Evolutionary conservation across 2,329 filamentous ascomycete genomes (phyloP).

Genomic region (Colletotrichum magnum): DNA sequence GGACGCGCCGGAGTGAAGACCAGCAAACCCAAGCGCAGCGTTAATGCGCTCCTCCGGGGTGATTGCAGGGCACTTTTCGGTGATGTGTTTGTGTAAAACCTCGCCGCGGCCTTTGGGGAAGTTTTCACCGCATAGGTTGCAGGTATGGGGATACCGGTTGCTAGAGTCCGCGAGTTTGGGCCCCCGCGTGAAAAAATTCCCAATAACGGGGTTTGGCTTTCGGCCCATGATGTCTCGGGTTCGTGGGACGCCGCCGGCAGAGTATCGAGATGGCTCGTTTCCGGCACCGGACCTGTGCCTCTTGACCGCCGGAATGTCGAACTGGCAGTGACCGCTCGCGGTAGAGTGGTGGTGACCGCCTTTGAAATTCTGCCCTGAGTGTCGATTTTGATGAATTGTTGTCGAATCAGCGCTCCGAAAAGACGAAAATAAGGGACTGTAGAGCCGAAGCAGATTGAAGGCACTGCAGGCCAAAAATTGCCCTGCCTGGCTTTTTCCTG

Average conservation of each 20-base stretch:
- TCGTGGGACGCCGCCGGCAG: neutral
- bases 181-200: constrained; percentile 90
- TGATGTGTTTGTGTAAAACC: constrained; percentile 83
- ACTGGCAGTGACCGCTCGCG: constrained; percentile 10
- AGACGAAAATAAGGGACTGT: neutral
- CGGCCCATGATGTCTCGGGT: constrained; percentile 75
- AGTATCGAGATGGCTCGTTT: constrained; percentile 2
- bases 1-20: constrained; percentile 36
- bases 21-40: constrained; percentile 58
- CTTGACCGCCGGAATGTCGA: constrained; percentile 20
- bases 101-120: constrained; percentile 93
- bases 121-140: constrained; percentile 88
- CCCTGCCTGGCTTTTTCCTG: constrained; percentile 31
- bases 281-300: neutral
- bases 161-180: constrained; percentile 89
- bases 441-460: neutral
- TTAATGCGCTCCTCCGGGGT: constrained; percentile 81
- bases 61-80: constrained; percentile 88
- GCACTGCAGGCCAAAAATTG: constrained; percentile 29
- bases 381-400: constrained; percentile 30
- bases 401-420: constrained; percentile 18
- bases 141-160: constrained; percentile 93
- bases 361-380: constrained; percentile 37
- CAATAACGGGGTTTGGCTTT: constrained; percentile 86
- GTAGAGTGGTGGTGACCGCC: constrained; percentile 36